These are phyloP conservation scores for Hordeum vulgare DNA, from an alignment of 176 grass and related monocot species.

Conservation along the genomic window DNA sequence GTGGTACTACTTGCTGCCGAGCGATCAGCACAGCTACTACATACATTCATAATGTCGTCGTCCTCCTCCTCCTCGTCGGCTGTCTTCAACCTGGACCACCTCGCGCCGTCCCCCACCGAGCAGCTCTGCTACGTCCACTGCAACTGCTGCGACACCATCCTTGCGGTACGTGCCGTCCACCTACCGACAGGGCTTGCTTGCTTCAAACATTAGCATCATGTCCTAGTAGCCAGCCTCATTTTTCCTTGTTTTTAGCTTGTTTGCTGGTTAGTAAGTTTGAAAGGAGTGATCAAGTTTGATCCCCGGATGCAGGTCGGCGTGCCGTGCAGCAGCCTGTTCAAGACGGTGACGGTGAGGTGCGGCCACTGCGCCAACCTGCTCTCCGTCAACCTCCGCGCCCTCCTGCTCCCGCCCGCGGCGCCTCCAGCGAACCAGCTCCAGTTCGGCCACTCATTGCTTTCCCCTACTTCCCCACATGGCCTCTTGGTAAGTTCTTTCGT, in stretches of 20 bases:
- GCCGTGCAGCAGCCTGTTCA: conserved; percentile 90
- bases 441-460: conserved; percentile 56
- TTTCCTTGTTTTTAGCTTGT: background rate
- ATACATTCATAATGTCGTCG: conserved; percentile 35
- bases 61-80: conserved; percentile 76
- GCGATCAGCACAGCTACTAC: background rate
- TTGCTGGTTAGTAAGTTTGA: background rate
- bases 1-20: background rate
- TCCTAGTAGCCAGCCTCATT: background rate
- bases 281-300: background rate
- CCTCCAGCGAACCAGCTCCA: conserved; percentile 56
- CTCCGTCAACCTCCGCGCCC: conserved; percentile 83
- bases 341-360: conserved; percentile 93
- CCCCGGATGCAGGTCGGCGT: conserved; percentile 61
- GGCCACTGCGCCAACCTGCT: conserved; percentile 95
- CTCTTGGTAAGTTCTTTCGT: conserved; percentile 43
- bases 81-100: conserved; percentile 81
- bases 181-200: conserved; percentile 10
- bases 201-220: background rate
- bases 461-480: conserved; percentile 58
- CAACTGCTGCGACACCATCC: conserved; percentile 98
- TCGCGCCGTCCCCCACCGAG: conserved; percentile 84
- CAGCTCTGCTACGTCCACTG: conserved; percentile 99
- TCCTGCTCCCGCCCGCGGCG: conserved; percentile 51
- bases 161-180: conserved; percentile 58